Base-by-base conservation (phyloP, 176 grass and related monocot genomes). In the Dactylis glomerata region DNA sequence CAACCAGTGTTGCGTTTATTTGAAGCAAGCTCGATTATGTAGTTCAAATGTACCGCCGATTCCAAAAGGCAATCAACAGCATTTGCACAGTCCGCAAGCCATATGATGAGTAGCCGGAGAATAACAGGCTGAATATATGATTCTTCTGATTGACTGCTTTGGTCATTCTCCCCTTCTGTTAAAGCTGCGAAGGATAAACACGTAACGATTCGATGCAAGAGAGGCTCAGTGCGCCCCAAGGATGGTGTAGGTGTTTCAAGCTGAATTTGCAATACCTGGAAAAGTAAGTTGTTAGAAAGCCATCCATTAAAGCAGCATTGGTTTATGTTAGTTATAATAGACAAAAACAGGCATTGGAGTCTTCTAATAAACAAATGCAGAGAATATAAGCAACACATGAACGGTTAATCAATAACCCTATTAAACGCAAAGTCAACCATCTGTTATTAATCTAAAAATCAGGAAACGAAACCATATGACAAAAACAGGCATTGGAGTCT, bases 11-110 rank as follows among this genome's bases (percentile, higher is more conserved):
- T 88, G 68, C 87, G 81, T 83, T 86, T 88, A 65, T 85, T 95
- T 89, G 93, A 93, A 54, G 91, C 81, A 74, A 98, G 93, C 87
- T 93, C 94, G 10, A 96, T 76, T 51, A 99, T 81, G 85, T 92
- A 99, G 28, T 89, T 99, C 45, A 96, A 84, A 83, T 96, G 91
- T 68, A 89, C 87, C 50, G 84, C 84, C 82, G 87, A 86, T 82
- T 92, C 89, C 78, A 94, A 80, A 88, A 99, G 80, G 90, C 86
- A 99, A 71, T 87, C 80, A 32, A 99, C 88, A 82, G 91, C 93
- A 92, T 87, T 96, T 83, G 92, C 85, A 87, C 97, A 96, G 57
- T 99, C 86, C 14, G 72, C 91, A 76, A 99, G 89, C 93, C 93
- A 99, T 71, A 82, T 68, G 47, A 96, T 84, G 62, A 99, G 90